Percentiles rank a stretch among this genome's conserved stretches.
phyloP scores from a whole-genome alignment of 164 flowering plant species.

The Kalanchoe fedtschenkoi region DNA sequence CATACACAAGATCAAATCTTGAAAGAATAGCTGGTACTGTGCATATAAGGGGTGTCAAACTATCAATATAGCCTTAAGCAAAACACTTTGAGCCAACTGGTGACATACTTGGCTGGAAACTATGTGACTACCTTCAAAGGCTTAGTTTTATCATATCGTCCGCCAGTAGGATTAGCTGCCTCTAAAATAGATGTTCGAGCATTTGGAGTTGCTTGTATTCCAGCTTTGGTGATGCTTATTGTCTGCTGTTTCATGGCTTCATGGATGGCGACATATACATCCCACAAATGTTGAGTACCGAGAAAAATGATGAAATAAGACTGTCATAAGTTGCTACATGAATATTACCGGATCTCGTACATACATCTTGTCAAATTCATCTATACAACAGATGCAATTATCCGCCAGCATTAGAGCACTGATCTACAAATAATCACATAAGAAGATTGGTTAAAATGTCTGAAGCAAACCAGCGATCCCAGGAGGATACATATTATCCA shows the following conservation, averaged over 20 bases:
- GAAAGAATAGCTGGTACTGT: slow-evolving; percentile 98
- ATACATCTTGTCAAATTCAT: slow-evolving; percentile 99
- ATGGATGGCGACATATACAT: slow-evolving; percentile 83
- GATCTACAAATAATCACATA: slow-evolving; percentile 45
- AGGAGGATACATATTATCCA: background rate
- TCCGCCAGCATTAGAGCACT: slow-evolving; percentile 99
- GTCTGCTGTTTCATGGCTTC: slow-evolving; percentile 99
- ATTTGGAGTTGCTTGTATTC: slow-evolving; percentile 91
- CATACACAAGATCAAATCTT: slow-evolving; percentile 93
- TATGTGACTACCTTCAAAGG: slow-evolving; percentile 65
- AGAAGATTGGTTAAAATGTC: background rate
- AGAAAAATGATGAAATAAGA: background rate
- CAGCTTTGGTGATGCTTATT: slow-evolving; percentile 96
- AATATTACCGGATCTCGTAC: slow-evolving; percentile 73
- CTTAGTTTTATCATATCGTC: slow-evolving; percentile 90
- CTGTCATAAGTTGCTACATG: background rate
- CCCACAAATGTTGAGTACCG: slow-evolving; percentile 9
- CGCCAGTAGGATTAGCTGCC: slow-evolving; percentile 95
- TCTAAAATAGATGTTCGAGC: slow-evolving; percentile 94
- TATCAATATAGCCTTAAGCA: background rate
- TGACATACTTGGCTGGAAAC: background rate
- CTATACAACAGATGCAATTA: slow-evolving; percentile 92
- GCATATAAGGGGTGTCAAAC: background rate
- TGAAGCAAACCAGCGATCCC: background rate
- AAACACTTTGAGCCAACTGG: background rate